A percentile compares a stretch with the other conserved stretches of the same genome.
These are phyloP conservation scores for Cladosporium sp. DNA, from an alignment of 2,329 filamentous ascomycete species.

Conservation along the genomic window DNA sequence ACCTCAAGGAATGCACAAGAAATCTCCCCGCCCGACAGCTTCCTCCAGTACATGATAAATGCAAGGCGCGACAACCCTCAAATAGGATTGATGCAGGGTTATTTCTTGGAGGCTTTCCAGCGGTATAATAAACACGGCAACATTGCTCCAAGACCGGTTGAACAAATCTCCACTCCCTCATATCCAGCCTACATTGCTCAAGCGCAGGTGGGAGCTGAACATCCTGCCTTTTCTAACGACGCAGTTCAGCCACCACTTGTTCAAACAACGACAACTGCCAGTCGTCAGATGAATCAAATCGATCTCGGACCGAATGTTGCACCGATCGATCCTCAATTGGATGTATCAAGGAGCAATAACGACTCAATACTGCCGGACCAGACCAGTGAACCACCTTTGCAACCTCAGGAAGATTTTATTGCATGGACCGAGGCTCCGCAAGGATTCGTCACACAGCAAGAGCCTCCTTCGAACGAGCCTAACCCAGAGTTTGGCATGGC, in stretches of 20 bases:
- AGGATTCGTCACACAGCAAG: constrained; percentile 21
- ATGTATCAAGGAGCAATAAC: not conserved
- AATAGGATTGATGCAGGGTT: not conserved
- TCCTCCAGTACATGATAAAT: not conserved
- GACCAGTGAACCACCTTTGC: not conserved
- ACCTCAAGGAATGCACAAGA: not conserved
- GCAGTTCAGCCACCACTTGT: constrained; percentile 20
- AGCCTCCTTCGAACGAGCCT: constrained; percentile 19
- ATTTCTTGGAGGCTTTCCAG: constrained; percentile 7
- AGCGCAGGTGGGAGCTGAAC: not conserved
- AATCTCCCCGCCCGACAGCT: not conserved
- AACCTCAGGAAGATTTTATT: constrained; percentile 15
- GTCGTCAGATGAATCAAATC: constrained; percentile 18
- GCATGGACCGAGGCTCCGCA: constrained; percentile 25
- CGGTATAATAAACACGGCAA: not conserved
- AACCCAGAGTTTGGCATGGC: constrained; percentile 23
- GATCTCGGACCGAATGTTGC: not conserved
- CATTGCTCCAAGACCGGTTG: not conserved
- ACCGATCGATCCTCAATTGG: constrained; percentile 15
- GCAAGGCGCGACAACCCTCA: not conserved
- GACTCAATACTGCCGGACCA: not conserved
- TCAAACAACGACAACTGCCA: constrained; percentile 26
- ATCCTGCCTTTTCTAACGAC: not conserved
- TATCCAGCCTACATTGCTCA: constrained; percentile 7
- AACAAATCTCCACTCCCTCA: not conserved